Conservation (phyloP, 305 asterid genomes). For the Caryopteris hybrid region DNA sequence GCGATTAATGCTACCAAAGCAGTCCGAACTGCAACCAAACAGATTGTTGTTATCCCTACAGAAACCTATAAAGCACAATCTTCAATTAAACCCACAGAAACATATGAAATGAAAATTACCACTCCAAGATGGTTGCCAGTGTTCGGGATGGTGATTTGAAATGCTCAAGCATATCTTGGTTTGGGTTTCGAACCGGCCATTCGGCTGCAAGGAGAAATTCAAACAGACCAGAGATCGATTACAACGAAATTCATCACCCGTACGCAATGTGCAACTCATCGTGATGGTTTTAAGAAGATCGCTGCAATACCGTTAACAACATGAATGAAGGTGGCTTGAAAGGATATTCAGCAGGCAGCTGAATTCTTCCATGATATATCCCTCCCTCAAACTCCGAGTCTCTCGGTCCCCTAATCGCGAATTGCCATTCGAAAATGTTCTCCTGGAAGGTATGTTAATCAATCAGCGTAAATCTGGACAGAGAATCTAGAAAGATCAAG, state of each 20-base stretch:
- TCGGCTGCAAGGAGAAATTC: constrained; percentile 78
- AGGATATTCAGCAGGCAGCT: constrained; percentile 87
- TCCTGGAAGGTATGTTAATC: no score
- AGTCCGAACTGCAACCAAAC: constrained; percentile 55
- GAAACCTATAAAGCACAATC: no score
- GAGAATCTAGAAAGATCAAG: no score
- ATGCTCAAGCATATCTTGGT: constrained; percentile 98
- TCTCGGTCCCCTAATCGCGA: constrained; percentile 80
- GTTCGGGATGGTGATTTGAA: constrained; percentile 97
- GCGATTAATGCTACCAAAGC: constrained; percentile 82
- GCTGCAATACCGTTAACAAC: constrained; percentile 77
- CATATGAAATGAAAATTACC: constrained; percentile 49
- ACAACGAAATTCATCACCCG: no score
- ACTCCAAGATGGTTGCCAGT: constrained; percentile 99
- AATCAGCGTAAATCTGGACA: no score
- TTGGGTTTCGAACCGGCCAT: constrained; percentile 94
- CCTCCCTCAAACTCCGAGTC: constrained; percentile 94
- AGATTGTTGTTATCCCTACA: no score
- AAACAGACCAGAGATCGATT: no score
- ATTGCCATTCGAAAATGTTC: constrained; percentile 92
- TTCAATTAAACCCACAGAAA: no score
- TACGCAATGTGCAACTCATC: no score
- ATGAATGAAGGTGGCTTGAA: constrained; percentile 87
- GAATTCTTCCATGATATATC: constrained; percentile 88
- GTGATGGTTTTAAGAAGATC: no score